These are phyloP conservation scores for Pyrenophora tritici-repentis DNA, from an alignment of 2,329 filamentous ascomycete species.

Conservation along the genomic window DNA sequence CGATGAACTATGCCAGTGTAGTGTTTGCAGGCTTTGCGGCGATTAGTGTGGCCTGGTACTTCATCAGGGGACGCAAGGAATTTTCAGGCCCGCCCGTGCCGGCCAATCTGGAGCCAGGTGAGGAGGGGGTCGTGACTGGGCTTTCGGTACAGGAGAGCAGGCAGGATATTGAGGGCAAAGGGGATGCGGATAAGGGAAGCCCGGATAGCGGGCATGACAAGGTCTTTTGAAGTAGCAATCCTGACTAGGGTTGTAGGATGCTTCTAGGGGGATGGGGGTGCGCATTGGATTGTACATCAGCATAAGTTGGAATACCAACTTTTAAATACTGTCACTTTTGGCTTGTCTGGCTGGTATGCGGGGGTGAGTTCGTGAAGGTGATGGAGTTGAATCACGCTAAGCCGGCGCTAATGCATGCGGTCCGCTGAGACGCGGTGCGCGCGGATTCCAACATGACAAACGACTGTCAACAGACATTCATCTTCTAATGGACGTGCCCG, in stretches of 20 bases:
- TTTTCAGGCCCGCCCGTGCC: conserved; percentile 48
- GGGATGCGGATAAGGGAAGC: conserved; percentile 12
- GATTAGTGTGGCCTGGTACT: conserved; percentile 47
- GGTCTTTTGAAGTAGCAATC: background rate
- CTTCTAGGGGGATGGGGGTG: no score
- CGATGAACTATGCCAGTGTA: conserved; percentile 53
- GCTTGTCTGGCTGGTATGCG: no score
- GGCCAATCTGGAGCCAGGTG: conserved; percentile 41
- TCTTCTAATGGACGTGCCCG: conserved; percentile 27
- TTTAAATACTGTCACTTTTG: no score
- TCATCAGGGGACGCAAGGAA: conserved; percentile 44
- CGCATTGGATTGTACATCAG: no score
- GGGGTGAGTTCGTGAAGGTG: background rate
- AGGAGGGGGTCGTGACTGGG: conserved; percentile 40
- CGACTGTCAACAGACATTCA: conserved; percentile 17
- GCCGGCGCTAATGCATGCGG: background rate
- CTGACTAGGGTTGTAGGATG: background rate
- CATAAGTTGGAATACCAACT: no score
- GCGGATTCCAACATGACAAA: no score
- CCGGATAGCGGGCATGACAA: background rate
- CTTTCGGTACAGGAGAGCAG: conserved; percentile 37
- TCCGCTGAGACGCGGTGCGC: conserved; percentile 5
- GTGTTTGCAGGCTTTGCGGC: conserved; percentile 49
- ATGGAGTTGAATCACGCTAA: conserved; percentile 10
- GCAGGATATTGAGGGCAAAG: conserved; percentile 31